phyloP scores from a whole-genome alignment of 1,284 basidiomycete genomes.

The Boletellus dicymbophilus region DNA sequence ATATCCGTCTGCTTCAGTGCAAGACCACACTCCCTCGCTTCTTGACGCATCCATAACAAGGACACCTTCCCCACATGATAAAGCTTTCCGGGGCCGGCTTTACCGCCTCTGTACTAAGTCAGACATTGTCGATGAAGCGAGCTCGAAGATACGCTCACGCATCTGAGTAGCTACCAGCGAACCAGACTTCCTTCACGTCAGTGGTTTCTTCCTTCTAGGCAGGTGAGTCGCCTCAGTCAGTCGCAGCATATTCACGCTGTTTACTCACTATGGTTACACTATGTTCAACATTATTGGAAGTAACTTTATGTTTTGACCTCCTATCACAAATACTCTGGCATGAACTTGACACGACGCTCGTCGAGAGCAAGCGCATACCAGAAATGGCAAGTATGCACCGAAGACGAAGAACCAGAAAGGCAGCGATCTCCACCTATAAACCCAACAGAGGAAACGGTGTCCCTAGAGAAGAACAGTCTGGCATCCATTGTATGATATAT shows the following conservation, averaged over 20 bases:
- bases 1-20: slow-evolving; percentile 19
- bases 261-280: not conserved
- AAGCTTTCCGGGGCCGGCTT: slow-evolving; percentile 10
- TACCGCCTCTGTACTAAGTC: slow-evolving; percentile 22
- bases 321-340: slow-evolving; percentile 36
- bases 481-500: not conserved
- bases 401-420: slow-evolving; percentile 21
- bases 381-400: slow-evolving; percentile 34
- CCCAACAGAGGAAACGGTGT: slow-evolving; percentile 43
- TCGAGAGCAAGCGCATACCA: slow-evolving; percentile 45
- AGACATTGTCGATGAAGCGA: not conserved
- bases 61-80: slow-evolving; percentile 25
- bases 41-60: slow-evolving; percentile 30
- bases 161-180: too few species aligned
- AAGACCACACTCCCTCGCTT: slow-evolving; percentile 23
- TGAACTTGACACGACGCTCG: slow-evolving; percentile 41
- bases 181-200: too few species aligned
- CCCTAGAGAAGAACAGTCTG: slow-evolving; percentile 31
- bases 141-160: slow-evolving; percentile 23
- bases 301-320: slow-evolving; percentile 13
- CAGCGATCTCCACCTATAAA: slow-evolving; percentile 22
- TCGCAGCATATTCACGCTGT: not conserved
- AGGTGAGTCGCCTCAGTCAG: not conserved
- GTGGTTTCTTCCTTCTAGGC: not conserved
- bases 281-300: not conserved